phyloP scores from a whole-genome alignment of 2,329 filamentous ascomycete genomes.

The Diplodia seriata region DNA sequence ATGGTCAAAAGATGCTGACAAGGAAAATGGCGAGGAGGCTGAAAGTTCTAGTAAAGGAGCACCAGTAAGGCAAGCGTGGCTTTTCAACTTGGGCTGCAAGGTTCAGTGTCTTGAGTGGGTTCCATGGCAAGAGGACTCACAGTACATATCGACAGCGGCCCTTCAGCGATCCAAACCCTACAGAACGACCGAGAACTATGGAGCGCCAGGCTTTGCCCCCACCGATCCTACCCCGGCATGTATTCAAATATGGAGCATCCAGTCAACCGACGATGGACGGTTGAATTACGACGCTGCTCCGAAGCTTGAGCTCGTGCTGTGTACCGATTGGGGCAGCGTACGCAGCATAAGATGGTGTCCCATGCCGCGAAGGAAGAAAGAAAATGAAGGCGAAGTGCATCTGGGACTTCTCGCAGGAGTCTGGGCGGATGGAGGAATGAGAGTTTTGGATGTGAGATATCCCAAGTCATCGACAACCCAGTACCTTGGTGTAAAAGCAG shows the following conservation, averaged over 20 bases:
- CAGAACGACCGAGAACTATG: slow-evolving; percentile 49
- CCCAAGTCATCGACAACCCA: slow-evolving; percentile 32
- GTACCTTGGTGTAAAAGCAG: slow-evolving; percentile 53
- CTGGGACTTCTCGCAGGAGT: slow-evolving; percentile 64
- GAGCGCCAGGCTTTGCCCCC: slow-evolving; percentile 41
- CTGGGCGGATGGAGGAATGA: slow-evolving; percentile 64
- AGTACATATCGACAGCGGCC: slow-evolving; percentile 62
- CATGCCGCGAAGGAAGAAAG: slow-evolving; percentile 42
- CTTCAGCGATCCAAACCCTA: slow-evolving; percentile 39
- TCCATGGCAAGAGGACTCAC: slow-evolving; percentile 48
- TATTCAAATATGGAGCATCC: slow-evolving; percentile 63
- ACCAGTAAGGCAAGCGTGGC: slow-evolving; percentile 53
- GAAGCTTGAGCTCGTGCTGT: slow-evolving; percentile 58
- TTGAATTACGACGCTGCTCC: slow-evolving; percentile 56
- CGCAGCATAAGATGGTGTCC: slow-evolving; percentile 65
- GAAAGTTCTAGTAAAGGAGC: slow-evolving; percentile 43
- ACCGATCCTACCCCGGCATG: slow-evolving; percentile 50
- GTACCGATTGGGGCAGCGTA: slow-evolving; percentile 64
- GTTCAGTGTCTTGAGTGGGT: slow-evolving; percentile 59
- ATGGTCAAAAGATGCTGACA: slow-evolving; percentile 45
- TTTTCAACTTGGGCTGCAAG: slow-evolving; percentile 63
- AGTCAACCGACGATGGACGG: slow-evolving; percentile 42
- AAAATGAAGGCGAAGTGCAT: slow-evolving; percentile 40
- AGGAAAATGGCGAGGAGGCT: not conserved
- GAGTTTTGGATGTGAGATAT: slow-evolving; percentile 59